These are phyloP conservation scores for Xanthoparmelia taractica DNA, from an alignment of 495 filamentous ascomycete genomes.

Conservation along the genomic window DNA sequence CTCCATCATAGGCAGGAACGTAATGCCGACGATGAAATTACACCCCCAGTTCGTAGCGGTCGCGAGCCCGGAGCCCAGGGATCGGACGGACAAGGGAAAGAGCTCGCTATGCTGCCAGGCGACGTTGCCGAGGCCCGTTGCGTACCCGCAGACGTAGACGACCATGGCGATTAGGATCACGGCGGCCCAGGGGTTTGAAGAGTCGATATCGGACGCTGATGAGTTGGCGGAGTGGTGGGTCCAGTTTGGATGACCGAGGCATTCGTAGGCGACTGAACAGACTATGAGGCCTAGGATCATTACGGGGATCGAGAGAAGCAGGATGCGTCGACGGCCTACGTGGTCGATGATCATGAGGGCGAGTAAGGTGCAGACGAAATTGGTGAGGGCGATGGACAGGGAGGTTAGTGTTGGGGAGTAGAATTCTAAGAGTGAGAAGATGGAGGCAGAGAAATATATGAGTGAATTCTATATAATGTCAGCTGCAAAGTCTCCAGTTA, in stretches of 20 bases:
- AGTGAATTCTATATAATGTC: conserved; percentile 58
- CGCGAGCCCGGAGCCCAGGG: conserved; percentile 69
- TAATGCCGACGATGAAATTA: conserved; percentile 82
- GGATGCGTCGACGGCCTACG: conserved; percentile 69
- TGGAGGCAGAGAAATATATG: conserved; percentile 93
- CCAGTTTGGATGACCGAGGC: conserved; percentile 40
- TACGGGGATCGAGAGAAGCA: conserved; percentile 76
- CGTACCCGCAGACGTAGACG: conserved; percentile 78
- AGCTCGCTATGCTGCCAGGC: conserved; percentile 93
- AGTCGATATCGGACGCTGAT: conserved; percentile 6
- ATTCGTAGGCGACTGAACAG: conserved; percentile 60
- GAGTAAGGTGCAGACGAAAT: conserved; percentile 70
- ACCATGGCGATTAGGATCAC: conserved; percentile 64
- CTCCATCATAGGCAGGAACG: conserved; percentile 83
- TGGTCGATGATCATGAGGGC: conserved; percentile 74
- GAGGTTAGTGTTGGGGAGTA: conserved; percentile 72
- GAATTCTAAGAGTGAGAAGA: conserved; percentile 77
- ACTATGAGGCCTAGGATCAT: conserved; percentile 67
- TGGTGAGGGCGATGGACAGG: conserved; percentile 73
- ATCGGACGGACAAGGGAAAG: conserved; percentile 76
- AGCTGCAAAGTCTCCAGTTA: background rate
- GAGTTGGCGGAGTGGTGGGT: conserved; percentile 8
- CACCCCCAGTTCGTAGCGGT: conserved; percentile 85
- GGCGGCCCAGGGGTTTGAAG: conserved; percentile 33
- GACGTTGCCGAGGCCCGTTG: conserved; percentile 81